Evolutionary conservation across 768 basidiomycete species (phyloP).

Genomic region (Rhizopogon rudus): DNA sequence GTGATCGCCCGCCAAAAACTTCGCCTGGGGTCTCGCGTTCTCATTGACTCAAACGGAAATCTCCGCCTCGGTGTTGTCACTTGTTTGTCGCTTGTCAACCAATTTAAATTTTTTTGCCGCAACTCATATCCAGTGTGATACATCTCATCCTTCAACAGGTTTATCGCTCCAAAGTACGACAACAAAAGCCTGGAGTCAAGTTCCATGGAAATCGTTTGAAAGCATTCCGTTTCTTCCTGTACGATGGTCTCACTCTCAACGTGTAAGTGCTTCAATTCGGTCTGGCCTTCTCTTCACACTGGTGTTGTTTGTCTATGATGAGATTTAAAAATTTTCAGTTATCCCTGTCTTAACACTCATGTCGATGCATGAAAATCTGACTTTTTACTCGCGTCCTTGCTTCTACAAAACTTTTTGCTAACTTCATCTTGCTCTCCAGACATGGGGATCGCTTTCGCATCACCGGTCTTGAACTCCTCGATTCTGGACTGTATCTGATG

Average conservation of each 20-base stretch:
- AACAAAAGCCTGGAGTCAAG: background rate
- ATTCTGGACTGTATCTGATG: too few species aligned
- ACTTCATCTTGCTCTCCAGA: background rate
- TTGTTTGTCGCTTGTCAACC: too few species aligned
- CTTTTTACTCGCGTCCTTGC: background rate
- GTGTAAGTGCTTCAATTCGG: background rate
- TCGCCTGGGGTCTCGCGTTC: too few species aligned
- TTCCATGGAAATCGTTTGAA: background rate
- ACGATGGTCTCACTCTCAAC: background rate
- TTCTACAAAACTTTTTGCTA: background rate
- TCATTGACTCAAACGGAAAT: too few species aligned
- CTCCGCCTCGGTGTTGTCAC: too few species aligned
- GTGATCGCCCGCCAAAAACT: too few species aligned
- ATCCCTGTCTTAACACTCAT: slow-evolving; percentile 26
- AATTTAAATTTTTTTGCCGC: too few species aligned
- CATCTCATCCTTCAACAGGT: too few species aligned
- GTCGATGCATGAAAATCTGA: slow-evolving; percentile 18
- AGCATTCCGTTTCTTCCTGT: background rate
- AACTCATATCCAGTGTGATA: too few species aligned
- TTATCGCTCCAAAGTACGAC: too few species aligned
- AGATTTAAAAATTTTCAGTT: slow-evolving; percentile 19
- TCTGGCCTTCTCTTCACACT: background rate
- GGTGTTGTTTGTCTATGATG: slow-evolving; percentile 10
- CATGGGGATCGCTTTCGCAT: background rate
- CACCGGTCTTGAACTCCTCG: too few species aligned